Evolutionary conservation across 2,329 filamentous ascomycete genomes (phyloP).

Genomic region (Leptographium flavum): DNA sequence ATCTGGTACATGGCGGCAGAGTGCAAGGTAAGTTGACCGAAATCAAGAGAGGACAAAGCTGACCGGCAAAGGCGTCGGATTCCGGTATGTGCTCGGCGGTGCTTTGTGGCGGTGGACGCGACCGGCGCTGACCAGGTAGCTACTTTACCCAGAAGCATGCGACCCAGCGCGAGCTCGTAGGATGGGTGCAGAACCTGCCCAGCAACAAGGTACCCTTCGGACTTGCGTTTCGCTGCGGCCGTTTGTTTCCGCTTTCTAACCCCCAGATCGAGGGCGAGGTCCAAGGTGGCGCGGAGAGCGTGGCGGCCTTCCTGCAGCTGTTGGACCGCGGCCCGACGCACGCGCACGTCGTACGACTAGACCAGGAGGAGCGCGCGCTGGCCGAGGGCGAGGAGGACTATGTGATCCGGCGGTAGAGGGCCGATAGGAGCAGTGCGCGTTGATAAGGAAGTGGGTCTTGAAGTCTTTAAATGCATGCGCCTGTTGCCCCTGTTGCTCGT

Average conservation of each 20-base stretch:
- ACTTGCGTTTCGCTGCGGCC: no score
- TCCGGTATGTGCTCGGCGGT: conserved; percentile 35
- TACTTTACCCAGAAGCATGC: conserved; percentile 42
- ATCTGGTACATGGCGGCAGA: conserved; percentile 45
- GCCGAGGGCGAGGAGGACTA: conserved; percentile 58
- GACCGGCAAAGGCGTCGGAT: conserved; percentile 34
- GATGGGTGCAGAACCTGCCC: conserved; percentile 47
- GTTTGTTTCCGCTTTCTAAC: no score
- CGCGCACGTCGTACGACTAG: conserved; percentile 60
- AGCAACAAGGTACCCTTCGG: conserved; percentile 33
- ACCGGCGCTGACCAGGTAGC: conserved; percentile 16
- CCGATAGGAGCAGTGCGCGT: no score
- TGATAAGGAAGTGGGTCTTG: no score
- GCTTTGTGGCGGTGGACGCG: no score
- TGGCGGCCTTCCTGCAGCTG: conserved; percentile 60
- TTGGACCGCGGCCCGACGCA: conserved; percentile 59
- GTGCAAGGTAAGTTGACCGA: conserved; percentile 46
- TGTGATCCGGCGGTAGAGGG: conserved; percentile 28
- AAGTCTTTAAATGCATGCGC: no score
- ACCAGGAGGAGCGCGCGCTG: conserved; percentile 50
- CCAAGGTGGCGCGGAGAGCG: conserved; percentile 53
- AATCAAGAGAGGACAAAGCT: background rate
- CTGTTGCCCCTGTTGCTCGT: no score
- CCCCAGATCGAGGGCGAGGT: conserved; percentile 75
- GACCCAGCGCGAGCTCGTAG: conserved; percentile 33